These are phyloP conservation scores for Penicillium sp. DNA, from an alignment of 2,329 filamentous ascomycete species.

Conservation along the genomic window DNA sequence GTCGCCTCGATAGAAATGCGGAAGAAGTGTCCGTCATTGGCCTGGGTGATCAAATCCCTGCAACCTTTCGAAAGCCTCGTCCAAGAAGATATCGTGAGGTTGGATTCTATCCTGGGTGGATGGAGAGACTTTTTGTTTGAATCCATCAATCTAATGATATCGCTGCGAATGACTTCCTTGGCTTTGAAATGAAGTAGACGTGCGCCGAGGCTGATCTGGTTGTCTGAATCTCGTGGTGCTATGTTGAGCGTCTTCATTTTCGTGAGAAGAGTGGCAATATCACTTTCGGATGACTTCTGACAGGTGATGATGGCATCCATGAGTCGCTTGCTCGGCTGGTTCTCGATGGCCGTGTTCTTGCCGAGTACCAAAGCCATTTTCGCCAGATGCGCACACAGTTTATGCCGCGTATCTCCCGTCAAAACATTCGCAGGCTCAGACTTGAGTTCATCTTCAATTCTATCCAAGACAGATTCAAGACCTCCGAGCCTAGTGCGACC, in stretches of 20 bases:
- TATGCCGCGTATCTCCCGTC: not conserved
- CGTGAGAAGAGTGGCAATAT: not conserved
- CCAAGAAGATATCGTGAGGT: not conserved
- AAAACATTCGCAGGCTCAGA: not conserved
- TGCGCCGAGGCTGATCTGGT: constrained; percentile 7
- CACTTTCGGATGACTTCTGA: not conserved
- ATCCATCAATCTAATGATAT: not conserved
- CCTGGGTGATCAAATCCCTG: constrained; percentile 8
- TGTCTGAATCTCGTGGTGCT: constrained; percentile 1
- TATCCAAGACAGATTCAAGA: constrained; percentile 6
- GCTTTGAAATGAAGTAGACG: constrained; percentile 3
- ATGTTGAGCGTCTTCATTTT: constrained; percentile 1
- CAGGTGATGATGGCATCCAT: constrained; percentile 4
- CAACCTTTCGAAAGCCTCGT: not conserved
- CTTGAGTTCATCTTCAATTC: constrained; percentile 1
- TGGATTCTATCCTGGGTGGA: not conserved
- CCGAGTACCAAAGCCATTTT: not conserved
- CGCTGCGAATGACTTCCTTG: not conserved
- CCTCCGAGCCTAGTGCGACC: constrained; percentile 1
- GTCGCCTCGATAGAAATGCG: constrained; percentile 9
- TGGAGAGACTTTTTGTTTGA: not conserved
- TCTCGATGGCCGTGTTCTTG: constrained; percentile 1
- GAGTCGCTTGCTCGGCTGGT: constrained; percentile 9
- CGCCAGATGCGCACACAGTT: not conserved
- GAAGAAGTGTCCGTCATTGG: constrained; percentile 2